A percentile compares a stretch with the other conserved stretches of the same genome.
phyloP scores from a whole-genome alignment of 257 asterid species.

The Agastache rugosa region DNA sequence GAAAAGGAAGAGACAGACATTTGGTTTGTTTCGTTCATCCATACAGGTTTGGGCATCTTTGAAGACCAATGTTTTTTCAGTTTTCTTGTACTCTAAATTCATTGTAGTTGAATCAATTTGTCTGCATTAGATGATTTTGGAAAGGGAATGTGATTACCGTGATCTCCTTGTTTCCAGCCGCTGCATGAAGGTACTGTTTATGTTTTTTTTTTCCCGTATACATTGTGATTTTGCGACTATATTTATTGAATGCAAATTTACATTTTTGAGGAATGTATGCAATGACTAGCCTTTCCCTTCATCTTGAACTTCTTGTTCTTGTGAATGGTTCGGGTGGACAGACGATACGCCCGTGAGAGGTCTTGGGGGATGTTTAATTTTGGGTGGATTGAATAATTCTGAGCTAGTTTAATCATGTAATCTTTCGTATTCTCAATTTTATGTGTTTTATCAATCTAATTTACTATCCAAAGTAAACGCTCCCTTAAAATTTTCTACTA shows the following conservation, averaged over 20 bases:
- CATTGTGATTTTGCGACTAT: neutral
- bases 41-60: conserved; percentile 39
- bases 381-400: too few relatives aligned
- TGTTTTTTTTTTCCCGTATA: neutral
- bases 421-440: too few relatives aligned
- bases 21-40: conserved; percentile 40
- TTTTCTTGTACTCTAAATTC: conserved; percentile 45
- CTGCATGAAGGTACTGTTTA: neutral
- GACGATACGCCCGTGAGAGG: too few relatives aligned
- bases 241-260: conserved; percentile 7
- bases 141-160: conserved; percentile 23
- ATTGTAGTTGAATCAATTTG: conserved; percentile 44
- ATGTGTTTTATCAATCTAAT: too few relatives aligned
- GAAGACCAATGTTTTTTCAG: conserved; percentile 27
- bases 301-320: neutral
- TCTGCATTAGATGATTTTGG: conserved; percentile 40
- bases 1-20: conserved; percentile 2
- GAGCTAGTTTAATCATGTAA: too few relatives aligned
- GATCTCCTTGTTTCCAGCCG: conserved; percentile 18
- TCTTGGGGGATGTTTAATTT: too few relatives aligned
- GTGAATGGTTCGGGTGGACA: neutral
- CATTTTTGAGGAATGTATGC: neutral
- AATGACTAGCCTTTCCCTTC: neutral
- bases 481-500: too few relatives aligned
- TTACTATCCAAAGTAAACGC: too few relatives aligned